Base-by-base conservation (phyloP, 2,329 filamentous ascomycete species). In the Talaromyces marneffei region DNA sequence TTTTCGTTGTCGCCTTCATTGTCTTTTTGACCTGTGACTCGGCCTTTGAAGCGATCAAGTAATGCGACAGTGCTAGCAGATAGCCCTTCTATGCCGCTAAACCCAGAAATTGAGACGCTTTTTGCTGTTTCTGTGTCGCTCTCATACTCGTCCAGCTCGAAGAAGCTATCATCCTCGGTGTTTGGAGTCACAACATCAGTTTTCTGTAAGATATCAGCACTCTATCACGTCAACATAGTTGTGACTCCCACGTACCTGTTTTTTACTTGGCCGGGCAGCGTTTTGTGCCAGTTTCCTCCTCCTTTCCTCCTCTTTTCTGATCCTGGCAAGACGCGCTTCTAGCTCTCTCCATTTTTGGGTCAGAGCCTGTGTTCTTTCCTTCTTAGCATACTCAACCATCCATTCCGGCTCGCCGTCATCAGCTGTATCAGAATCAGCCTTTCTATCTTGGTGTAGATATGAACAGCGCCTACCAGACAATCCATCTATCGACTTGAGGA, bases 321-420 rank as follows among this genome's bases (percentile, higher is more conserved):
- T 81, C 29, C 80, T 82, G 62, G 83, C 82, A 31, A 96, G 80
- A 25, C 86, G 85, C n/a, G 81, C 80, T 72, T 97, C 91, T 37
- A 93, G 79, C 46, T 92, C 88, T 68, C 87, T 83, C 80, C 87
- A 88, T 63, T 83, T 82, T 42, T 83, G 81, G 2, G 86, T 77
- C 5, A 92, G 81, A 62, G 88, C 86, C 29, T 86, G 83, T 57
- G 85, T 83, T 66, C 86, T 90, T 63, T 89, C 84, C 48, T 84
- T 82, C 54, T 87, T 82, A 54, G 91, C 86, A 72, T 92, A 88
- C 65, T 95, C 87, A 2, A 91, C 73, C 68, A 97, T 87, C 92
- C 92, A 97, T 1, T 87, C 85, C 0, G 91, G 91, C 68, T 96
- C 91, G 66, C 89, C 88, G 60, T 85, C 80, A 57, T 80, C 80